Evolutionary conservation across 495 filamentous ascomycete genomes (phyloP).

Genomic region (Lasiosphaeria ovina): DNA sequence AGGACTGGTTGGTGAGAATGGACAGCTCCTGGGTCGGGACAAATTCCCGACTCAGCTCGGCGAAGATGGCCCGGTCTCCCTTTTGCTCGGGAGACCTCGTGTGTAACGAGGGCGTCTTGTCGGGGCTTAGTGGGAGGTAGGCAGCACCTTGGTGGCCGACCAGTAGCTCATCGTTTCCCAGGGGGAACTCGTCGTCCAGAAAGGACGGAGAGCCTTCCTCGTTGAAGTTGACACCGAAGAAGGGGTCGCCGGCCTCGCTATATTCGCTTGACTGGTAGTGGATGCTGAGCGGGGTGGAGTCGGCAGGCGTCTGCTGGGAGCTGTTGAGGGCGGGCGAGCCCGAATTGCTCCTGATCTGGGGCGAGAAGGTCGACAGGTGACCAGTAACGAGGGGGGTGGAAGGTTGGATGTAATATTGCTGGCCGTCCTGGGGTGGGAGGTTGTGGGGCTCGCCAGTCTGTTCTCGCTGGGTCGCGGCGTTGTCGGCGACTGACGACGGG

Average conservation of each 20-base stretch:
- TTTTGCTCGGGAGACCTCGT: slow-evolving; percentile 27
- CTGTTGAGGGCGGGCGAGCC: slow-evolving; percentile 38
- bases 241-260: slow-evolving; percentile 43
- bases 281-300: slow-evolving; percentile 36
- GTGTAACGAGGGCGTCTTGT: slow-evolving; percentile 34
- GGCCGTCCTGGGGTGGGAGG: slow-evolving; percentile 21
- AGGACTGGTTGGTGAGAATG: slow-evolving; percentile 24
- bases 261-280: slow-evolving; percentile 43
- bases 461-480: slow-evolving; percentile 22
- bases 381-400: slow-evolving; percentile 25
- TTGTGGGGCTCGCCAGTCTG: slow-evolving; percentile 28
- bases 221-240: slow-evolving; percentile 40
- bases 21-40: slow-evolving; percentile 24
- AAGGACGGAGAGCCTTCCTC: slow-evolving; percentile 35
- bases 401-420: slow-evolving; percentile 18
- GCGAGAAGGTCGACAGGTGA: slow-evolving; percentile 41
- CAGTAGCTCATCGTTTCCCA: slow-evolving; percentile 11
- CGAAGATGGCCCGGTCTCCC: slow-evolving; percentile 16
- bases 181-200: slow-evolving; percentile 26
- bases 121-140: slow-evolving; percentile 33
- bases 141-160: slow-evolving; percentile 6
- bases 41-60: slow-evolving; percentile 14
- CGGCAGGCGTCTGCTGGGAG: slow-evolving; percentile 41
- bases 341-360: slow-evolving; percentile 37
- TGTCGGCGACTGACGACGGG: slow-evolving; percentile 28